These are phyloP conservation scores for Fusarium paranaense DNA, from an alignment of 2,329 filamentous ascomycete species.

Conservation along the genomic window DNA sequence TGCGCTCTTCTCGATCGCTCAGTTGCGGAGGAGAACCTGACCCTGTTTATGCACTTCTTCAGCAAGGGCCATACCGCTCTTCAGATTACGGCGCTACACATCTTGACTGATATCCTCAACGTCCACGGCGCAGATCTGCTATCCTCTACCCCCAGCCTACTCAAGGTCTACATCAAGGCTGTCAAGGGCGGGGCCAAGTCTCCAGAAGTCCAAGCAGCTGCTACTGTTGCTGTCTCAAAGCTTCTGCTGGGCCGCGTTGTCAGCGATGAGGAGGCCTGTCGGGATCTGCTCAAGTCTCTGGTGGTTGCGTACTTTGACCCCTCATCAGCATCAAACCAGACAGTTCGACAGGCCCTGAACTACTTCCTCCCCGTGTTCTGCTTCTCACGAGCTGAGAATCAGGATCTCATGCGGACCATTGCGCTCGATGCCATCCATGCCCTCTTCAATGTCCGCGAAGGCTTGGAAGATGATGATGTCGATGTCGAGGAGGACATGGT, in stretches of 20 bases:
- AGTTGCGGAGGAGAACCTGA: slow-evolving; percentile 90
- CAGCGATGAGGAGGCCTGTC: slow-evolving; percentile 72
- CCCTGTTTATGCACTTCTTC: slow-evolving; percentile 95
- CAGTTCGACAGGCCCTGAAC: slow-evolving; percentile 85
- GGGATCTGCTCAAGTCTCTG: slow-evolving; percentile 85
- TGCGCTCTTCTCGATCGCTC: slow-evolving; percentile 93
- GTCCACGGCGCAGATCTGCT: slow-evolving; percentile 86
- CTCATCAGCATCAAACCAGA: slow-evolving; percentile 81
- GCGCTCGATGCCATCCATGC: slow-evolving; percentile 80
- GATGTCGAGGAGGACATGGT: slow-evolving; percentile 84
- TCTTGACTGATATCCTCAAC: slow-evolving; percentile 91
- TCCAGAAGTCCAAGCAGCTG: slow-evolving; percentile 82
- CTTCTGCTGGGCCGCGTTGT: slow-evolving; percentile 85
- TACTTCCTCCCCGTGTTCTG: slow-evolving; percentile 97
- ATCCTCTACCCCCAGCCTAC: slow-evolving; percentile 73
- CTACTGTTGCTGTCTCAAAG: slow-evolving; percentile 86
- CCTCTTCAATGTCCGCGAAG: slow-evolving; percentile 78
- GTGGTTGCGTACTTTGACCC: slow-evolving; percentile 92
- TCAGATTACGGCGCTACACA: slow-evolving; percentile 90
- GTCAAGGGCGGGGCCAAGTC: slow-evolving; percentile 78
- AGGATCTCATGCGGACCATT: slow-evolving; percentile 81
- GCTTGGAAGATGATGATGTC: slow-evolving; percentile 78
- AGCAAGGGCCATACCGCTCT: slow-evolving; percentile 90
- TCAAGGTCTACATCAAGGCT: slow-evolving; percentile 88
- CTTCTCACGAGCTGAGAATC: slow-evolving; percentile 85